Evolutionary conservation across 306 rosid genomes (phyloP).

Genomic region (Dryas octopetala): DNA sequence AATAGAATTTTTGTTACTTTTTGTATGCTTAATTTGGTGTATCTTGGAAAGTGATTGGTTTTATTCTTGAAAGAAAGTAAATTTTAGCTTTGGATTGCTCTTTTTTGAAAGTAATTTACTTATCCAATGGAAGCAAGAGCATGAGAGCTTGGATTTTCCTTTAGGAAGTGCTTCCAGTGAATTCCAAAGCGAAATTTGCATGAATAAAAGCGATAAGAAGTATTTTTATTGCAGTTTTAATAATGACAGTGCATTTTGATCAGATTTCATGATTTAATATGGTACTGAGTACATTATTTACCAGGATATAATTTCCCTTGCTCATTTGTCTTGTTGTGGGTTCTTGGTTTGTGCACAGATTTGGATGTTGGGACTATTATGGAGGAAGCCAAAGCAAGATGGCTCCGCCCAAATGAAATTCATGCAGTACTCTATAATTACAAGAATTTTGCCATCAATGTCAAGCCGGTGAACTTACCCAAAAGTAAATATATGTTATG

Average conservation of each 20-base stretch:
- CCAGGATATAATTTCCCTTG: not conserved
- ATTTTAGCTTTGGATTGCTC: not conserved
- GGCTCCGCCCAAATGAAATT: slow-evolving; percentile 99
- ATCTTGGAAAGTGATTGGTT: not conserved
- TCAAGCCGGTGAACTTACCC: slow-evolving; percentile 88
- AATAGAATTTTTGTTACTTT: not conserved
- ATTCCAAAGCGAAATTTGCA: not conserved
- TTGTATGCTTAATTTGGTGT: not conserved
- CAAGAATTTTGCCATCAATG: slow-evolving; percentile 69
- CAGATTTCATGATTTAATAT: not conserved
- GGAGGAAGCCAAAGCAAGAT: slow-evolving; percentile 79
- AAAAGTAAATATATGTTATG: slow-evolving; percentile 53
- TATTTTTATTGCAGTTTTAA: not conserved
- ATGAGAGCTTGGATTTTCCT: slow-evolving; percentile 3
- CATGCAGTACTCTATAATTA: slow-evolving; percentile 79
- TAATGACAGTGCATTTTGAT: not conserved
- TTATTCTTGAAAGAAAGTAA: not conserved
- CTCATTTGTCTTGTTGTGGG: slow-evolving; percentile 25
- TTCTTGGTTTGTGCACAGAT: slow-evolving; percentile 48
- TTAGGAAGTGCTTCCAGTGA: not conserved
- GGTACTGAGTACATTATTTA: not conserved
- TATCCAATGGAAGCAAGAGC: slow-evolving; percentile 4
- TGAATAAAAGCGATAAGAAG: not conserved
- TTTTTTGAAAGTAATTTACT: not conserved
- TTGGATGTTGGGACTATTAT: slow-evolving; percentile 60